A percentile compares a stretch with the other conserved stretches of the same genome.
Evolutionary conservation across 768 basidiomycete species (phyloP).

Genomic region (Harrya chromipes): DNA sequence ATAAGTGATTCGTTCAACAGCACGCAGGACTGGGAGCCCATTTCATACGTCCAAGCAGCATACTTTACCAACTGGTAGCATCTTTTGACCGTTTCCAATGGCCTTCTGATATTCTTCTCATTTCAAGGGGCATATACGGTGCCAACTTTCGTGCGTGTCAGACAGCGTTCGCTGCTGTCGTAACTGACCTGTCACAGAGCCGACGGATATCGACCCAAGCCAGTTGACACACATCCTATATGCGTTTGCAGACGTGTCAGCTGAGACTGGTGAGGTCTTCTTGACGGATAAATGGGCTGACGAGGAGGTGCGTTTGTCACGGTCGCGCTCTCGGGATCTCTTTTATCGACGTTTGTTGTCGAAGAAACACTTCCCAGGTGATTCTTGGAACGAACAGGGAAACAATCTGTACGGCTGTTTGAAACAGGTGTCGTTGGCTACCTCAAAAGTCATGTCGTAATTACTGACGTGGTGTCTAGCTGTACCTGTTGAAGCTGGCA

Average conservation of each 20-base stretch:
- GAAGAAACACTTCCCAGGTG: constrained; percentile 69
- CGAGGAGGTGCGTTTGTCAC: constrained; percentile 43
- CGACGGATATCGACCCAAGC: constrained; percentile 55
- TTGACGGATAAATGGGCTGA: constrained; percentile 78
- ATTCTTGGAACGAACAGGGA: constrained; percentile 71
- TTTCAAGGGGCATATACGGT: constrained; percentile 53
- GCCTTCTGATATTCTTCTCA: constrained; percentile 1
- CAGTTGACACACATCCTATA: constrained; percentile 77
- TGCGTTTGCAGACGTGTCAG: constrained; percentile 71
- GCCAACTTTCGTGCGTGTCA: constrained; percentile 55
- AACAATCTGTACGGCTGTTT: constrained; percentile 80
- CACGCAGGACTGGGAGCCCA: constrained; percentile 11
- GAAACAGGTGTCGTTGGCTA: constrained; percentile 56
- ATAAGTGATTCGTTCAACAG: neutral
- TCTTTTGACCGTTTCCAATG: neutral
- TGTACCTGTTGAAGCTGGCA: constrained; percentile 57
- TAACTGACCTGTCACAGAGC: constrained; percentile 42
- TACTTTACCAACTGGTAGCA: constrained; percentile 38
- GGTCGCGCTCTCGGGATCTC: neutral
- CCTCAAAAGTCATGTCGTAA: neutral
- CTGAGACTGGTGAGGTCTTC: constrained; percentile 56
- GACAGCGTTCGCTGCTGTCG: neutral
- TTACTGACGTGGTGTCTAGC: constrained; percentile 10
- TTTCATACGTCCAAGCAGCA: constrained; percentile 31
- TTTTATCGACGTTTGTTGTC: constrained; percentile 5